A percentile compares a stretch with the other conserved stretches of the same genome.
Conservation (phyloP, 2,329 filamentous ascomycete species). For the Colletotrichum tofieldiae region DNA sequence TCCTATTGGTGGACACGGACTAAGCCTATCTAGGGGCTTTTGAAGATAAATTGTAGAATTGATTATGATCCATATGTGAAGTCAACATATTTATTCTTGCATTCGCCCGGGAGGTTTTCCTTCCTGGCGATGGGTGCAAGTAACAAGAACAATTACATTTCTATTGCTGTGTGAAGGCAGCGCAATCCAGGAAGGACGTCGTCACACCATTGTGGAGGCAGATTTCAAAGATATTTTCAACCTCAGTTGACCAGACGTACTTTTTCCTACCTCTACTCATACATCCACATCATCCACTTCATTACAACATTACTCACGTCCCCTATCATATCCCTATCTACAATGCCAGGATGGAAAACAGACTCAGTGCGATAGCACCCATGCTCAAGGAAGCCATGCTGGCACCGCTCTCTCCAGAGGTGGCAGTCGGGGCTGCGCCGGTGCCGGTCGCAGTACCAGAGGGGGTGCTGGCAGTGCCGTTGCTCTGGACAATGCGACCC, state of each 20-base stretch:
- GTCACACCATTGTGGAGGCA: background rate
- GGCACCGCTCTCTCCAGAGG: slow-evolving; percentile 25
- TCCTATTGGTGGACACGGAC: too few relatives aligned
- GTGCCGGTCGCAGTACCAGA: slow-evolving; percentile 17
- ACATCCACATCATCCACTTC: slow-evolving; percentile 34
- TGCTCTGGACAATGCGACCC: slow-evolving; percentile 56
- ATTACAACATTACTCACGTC: slow-evolving; percentile 12
- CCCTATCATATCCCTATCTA: background rate
- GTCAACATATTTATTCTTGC: too few relatives aligned
- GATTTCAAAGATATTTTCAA: background rate
- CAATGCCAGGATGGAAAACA: background rate
- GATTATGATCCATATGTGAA: too few relatives aligned
- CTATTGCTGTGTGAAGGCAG: too few relatives aligned
- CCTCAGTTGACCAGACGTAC: background rate
- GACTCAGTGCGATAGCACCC: slow-evolving; percentile 4
- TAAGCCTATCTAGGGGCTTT: too few relatives aligned
- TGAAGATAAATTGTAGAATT: too few relatives aligned
- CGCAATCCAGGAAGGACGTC: background rate
- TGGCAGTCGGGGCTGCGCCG: slow-evolving; percentile 13
- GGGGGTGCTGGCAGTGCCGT: slow-evolving; percentile 24
- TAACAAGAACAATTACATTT: too few relatives aligned
- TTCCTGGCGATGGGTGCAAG: too few relatives aligned
- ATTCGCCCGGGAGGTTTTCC: too few relatives aligned
- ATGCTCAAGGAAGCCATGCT: slow-evolving; percentile 21
- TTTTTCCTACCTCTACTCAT: slow-evolving; percentile 9